These are phyloP conservation scores for Fusarium sp. DNA, from an alignment of 2,329 filamentous ascomycete genomes.

Conservation along the genomic window DNA sequence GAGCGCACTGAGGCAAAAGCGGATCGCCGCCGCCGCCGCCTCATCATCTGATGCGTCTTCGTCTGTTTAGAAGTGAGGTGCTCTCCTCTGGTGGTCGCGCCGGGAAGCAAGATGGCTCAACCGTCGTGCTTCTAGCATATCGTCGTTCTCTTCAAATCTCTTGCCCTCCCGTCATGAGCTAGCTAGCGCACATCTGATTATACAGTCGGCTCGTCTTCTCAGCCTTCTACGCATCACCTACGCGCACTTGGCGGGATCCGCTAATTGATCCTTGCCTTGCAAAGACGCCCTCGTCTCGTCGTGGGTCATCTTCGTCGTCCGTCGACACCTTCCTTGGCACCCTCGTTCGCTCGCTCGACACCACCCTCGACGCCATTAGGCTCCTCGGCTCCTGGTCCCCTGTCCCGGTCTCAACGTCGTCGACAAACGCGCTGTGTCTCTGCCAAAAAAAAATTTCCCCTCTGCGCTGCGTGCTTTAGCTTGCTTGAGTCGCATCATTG, in stretches of 20 bases:
- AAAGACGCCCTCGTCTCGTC: conserved; percentile 13
- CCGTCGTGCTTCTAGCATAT: too few species aligned
- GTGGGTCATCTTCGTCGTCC: neutral
- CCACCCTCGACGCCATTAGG: conserved; percentile 33
- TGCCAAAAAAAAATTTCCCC: conserved; percentile 4
- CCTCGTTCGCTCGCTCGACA: conserved; percentile 22
- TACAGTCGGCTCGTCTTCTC: conserved; percentile 32
- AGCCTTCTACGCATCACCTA: conserved; percentile 27
- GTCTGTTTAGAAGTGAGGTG: too few species aligned
- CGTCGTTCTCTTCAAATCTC: too few species aligned
- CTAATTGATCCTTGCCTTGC: conserved; percentile 31
- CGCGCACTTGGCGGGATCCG: conserved; percentile 23
- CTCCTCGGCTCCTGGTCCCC: conserved; percentile 38
- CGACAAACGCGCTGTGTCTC: conserved; percentile 29
- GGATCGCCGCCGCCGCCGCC: too few species aligned
- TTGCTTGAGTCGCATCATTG: conserved; percentile 14
- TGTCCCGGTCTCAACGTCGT: conserved; percentile 37
- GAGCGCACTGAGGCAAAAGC: too few species aligned
- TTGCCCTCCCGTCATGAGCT: conserved; percentile 22
- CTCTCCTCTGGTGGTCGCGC: too few species aligned
- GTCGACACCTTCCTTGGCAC: conserved; percentile 10
- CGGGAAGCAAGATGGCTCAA: too few species aligned
- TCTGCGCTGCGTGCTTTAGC: conserved; percentile 16
- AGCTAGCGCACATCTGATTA: conserved; percentile 31
- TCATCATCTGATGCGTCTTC: too few species aligned